These are phyloP conservation scores for Vigna nakashimae DNA, from an alignment of 306 rosid species.

Conservation along the genomic window DNA sequence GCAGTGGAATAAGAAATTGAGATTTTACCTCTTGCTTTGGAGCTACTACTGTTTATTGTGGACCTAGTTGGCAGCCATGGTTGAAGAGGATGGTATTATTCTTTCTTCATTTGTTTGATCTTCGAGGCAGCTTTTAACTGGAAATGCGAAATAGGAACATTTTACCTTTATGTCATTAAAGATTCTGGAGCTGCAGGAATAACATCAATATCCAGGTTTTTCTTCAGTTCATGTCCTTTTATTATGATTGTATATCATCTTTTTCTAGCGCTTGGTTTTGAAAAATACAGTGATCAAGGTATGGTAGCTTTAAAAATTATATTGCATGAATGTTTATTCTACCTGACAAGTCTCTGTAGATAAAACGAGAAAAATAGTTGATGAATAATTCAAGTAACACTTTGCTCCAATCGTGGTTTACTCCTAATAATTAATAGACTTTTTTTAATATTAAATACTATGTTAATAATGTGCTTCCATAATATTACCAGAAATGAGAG, in stretches of 20 bases:
- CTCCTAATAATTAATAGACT: too few species aligned
- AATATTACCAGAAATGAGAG: neutral
- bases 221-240: conserved; percentile 23
- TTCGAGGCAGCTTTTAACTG: conserved; percentile 49
- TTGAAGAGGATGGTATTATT: conserved; percentile 45
- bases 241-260: conserved; percentile 16
- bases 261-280: neutral
- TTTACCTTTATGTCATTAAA: conserved; percentile 46
- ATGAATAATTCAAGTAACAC: neutral
- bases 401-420: too few species aligned
- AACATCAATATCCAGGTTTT: conserved; percentile 46
- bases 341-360: neutral
- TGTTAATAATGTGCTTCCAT: too few species aligned
- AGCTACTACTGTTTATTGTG: conserved; percentile 41
- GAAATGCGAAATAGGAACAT: conserved; percentile 45
- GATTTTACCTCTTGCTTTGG: conserved; percentile 30
- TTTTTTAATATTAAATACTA: too few species aligned
- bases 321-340: neutral
- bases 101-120: conserved; percentile 53
- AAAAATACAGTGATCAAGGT: conserved; percentile 24
- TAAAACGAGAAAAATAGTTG: neutral
- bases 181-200: conserved; percentile 47
- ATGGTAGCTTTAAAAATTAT: conserved; percentile 6
- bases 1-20: conserved; percentile 43
- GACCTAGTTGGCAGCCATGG: conserved; percentile 42